Evolutionary conservation across 2,329 filamentous ascomycete genomes (phyloP).

Genomic region (Neobulgaria alba): DNA sequence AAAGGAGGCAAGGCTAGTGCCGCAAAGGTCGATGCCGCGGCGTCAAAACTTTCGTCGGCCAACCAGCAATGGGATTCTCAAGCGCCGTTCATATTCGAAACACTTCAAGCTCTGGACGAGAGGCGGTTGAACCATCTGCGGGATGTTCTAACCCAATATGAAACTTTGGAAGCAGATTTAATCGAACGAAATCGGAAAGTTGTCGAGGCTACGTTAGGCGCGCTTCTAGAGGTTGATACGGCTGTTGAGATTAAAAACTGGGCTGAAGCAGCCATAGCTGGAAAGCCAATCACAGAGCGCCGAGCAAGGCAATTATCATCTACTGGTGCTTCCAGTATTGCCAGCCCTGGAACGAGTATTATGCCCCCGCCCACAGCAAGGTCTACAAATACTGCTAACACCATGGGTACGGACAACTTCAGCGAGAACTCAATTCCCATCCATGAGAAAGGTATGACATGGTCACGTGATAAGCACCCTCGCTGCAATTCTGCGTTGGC

Average conservation of each 20-base stretch:
- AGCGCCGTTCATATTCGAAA: slow-evolving; percentile 90
- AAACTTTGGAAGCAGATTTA: slow-evolving; percentile 86
- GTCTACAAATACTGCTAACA: slow-evolving; percentile 7
- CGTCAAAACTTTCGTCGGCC: slow-evolving; percentile 66
- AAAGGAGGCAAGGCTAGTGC: slow-evolving; percentile 71
- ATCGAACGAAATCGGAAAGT: slow-evolving; percentile 67
- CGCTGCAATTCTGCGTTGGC: background rate
- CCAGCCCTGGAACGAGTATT: background rate
- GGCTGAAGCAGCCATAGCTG: slow-evolving; percentile 33
- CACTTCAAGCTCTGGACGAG: slow-evolving; percentile 84
- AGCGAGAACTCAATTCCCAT: slow-evolving; percentile 21
- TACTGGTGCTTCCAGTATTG: slow-evolving; percentile 12
- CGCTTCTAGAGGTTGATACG: slow-evolving; percentile 79
- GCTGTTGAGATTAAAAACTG: slow-evolving; percentile 79
- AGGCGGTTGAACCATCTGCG: slow-evolving; percentile 80
- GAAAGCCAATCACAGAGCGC: slow-evolving; percentile 28
- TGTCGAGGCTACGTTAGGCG: slow-evolving; percentile 71
- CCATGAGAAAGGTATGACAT: background rate
- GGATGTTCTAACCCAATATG: slow-evolving; percentile 83
- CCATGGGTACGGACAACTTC: slow-evolving; percentile 18
- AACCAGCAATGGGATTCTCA: slow-evolving; percentile 85
- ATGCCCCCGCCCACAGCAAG: slow-evolving; percentile 21
- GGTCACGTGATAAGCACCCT: background rate
- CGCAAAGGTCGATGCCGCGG: slow-evolving; percentile 68
- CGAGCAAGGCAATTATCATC: slow-evolving; percentile 22